A percentile compares a stretch with the other conserved stretches of the same genome.
Evolutionary conservation across 495 filamentous ascomycete genomes (phyloP).

Genomic region (Aspergillus taichungensis): DNA sequence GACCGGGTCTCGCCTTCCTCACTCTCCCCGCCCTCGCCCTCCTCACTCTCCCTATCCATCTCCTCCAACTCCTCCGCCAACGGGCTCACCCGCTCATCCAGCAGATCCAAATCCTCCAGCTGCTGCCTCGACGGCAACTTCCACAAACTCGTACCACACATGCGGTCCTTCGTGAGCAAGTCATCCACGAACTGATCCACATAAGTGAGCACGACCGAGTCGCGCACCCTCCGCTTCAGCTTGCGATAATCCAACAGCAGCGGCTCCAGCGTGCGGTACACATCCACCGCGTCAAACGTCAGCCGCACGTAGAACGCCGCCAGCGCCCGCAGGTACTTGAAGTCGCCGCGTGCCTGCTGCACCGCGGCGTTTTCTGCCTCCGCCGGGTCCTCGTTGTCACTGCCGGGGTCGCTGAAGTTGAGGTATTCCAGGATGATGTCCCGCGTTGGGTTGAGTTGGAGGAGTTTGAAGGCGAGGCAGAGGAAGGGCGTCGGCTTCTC

Average conservation of each 20-base stretch:
- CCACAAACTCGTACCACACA: conserved; percentile 87
- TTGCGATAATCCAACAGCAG: conserved; percentile 78
- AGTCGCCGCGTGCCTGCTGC: conserved; percentile 49
- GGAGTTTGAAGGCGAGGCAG: conserved; percentile 88
- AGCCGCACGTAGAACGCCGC: conserved; percentile 90
- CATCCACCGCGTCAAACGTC: conserved; percentile 71
- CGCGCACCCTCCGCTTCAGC: conserved; percentile 62
- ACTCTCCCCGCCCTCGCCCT: conserved; percentile 16
- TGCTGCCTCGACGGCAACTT: conserved; percentile 75
- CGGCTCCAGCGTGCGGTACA: conserved; percentile 75
- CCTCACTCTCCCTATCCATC: conserved; percentile 59
- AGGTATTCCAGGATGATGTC: conserved; percentile 79
- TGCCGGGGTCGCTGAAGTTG: conserved; percentile 40
- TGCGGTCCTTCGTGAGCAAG: conserved; percentile 76
- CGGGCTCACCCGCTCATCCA: conserved; percentile 81
- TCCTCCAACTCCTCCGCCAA: conserved; percentile 77
- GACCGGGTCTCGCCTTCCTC: conserved; percentile 14
- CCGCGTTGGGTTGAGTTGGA: conserved; percentile 73
- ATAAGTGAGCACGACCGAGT: conserved; percentile 61
- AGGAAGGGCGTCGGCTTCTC: conserved; percentile 89
- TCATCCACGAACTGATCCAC: conserved; percentile 95
- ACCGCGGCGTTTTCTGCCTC: conserved; percentile 6
- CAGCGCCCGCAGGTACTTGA: conserved; percentile 83
- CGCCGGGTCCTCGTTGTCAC: conserved; percentile 21
- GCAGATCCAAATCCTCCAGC: conserved; percentile 79